phyloP scores from a whole-genome alignment of 1,284 basidiomycete genomes.

The Phylloporus sp. region DNA sequence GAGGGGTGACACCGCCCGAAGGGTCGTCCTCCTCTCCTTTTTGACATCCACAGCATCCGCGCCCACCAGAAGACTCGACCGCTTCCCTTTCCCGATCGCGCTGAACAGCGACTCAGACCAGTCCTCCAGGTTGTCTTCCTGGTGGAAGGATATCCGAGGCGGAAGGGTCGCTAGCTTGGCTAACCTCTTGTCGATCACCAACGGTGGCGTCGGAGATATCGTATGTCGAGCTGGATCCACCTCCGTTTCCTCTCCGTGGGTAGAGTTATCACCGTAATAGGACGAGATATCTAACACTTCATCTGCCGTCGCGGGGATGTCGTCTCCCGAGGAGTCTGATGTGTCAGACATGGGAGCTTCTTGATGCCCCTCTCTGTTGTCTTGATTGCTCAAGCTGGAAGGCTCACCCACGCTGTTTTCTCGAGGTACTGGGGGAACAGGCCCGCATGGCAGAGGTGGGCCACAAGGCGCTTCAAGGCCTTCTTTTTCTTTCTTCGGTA shows the following conservation, averaged over 20 bases:
- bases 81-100: constrained; percentile 28
- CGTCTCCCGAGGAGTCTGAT: neutral
- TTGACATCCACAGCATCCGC: constrained; percentile 5
- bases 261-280: constrained; percentile 14
- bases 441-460: constrained; percentile 19
- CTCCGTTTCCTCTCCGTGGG: constrained; percentile 8
- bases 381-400: constrained; percentile 9
- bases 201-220: constrained; percentile 27
- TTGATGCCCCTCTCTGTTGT: constrained; percentile 9
- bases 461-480: neutral
- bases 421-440: constrained; percentile 24
- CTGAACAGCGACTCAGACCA: constrained; percentile 36
- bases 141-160: constrained; percentile 59
- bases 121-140: constrained; percentile 41
- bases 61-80: constrained; percentile 15
- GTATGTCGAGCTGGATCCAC: constrained; percentile 12
- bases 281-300: constrained; percentile 36
- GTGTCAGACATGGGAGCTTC: neutral
- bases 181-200: constrained; percentile 35
- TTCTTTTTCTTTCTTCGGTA: constrained; percentile 28
- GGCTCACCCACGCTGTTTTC: constrained; percentile 4
- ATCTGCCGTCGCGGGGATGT: constrained; percentile 29
- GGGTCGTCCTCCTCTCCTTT: constrained; percentile 16
- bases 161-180: constrained; percentile 40
- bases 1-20: constrained; percentile 18